Percentiles rank a stretch among this genome's conserved stretches.
These are phyloP conservation scores for Penicillium lividum DNA, from an alignment of 495 filamentous ascomycete species.

Conservation along the genomic window DNA sequence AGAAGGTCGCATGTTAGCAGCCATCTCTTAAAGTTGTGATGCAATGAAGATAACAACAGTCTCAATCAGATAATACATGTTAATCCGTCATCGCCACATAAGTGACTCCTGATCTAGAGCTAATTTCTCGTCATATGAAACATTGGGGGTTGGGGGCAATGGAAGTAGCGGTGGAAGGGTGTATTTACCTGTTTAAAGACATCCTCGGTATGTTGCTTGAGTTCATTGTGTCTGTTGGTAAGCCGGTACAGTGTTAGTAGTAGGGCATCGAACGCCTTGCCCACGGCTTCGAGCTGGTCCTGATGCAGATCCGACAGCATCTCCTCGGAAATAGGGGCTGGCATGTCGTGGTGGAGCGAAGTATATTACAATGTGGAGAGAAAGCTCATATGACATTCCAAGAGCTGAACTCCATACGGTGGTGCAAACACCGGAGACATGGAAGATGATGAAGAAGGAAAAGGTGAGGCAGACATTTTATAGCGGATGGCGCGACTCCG, in stretches of 20 bases:
- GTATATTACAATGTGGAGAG: slow-evolving; percentile 15
- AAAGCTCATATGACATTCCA: slow-evolving; percentile 13
- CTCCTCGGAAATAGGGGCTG: slow-evolving; percentile 34
- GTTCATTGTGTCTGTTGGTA: slow-evolving; percentile 42
- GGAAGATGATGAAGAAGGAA: slow-evolving; percentile 17
- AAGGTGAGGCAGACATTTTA: slow-evolving; percentile 23
- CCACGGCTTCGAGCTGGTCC: slow-evolving; percentile 41
- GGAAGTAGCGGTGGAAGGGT: slow-evolving; percentile 7
- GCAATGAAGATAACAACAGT: slow-evolving; percentile 21
- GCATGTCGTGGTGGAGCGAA: slow-evolving; percentile 28
- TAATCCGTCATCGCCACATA: slow-evolving; percentile 51
- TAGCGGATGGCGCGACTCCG: slow-evolving; percentile 17
- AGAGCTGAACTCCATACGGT: slow-evolving; percentile 14
- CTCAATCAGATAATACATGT: slow-evolving; percentile 56
- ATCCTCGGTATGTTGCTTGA: slow-evolving; percentile 44
- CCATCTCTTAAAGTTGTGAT: slow-evolving; percentile 9
- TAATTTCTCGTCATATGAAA: slow-evolving; percentile 57
- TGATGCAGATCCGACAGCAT: slow-evolving; percentile 39
- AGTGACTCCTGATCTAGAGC: slow-evolving; percentile 62
- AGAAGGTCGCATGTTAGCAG: slow-evolving; percentile 23
- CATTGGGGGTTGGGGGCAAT: slow-evolving; percentile 16
- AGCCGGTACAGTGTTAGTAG: slow-evolving; percentile 51
- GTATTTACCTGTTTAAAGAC: slow-evolving; percentile 50
- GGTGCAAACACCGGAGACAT: slow-evolving; percentile 14
- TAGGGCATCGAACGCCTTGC: slow-evolving; percentile 50